Evolutionary conservation across 371 early-diverging fungal species (phyloP).

Genomic region (Saksenaea oblongispora): DNA sequence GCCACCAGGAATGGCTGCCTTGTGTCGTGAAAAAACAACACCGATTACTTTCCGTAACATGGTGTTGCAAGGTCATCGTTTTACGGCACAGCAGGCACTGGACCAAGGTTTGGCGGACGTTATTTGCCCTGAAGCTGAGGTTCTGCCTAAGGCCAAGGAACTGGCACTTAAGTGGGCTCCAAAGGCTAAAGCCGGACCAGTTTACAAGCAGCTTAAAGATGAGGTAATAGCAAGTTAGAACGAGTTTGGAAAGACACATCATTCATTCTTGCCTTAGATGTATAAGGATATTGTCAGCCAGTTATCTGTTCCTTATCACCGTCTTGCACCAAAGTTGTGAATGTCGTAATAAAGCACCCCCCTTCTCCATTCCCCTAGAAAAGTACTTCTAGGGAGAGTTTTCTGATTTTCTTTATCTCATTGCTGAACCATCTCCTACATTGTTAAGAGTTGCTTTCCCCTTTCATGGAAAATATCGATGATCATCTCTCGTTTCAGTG

Average conservation of each 20-base stretch:
- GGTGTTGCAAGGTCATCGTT: conserved; percentile 69
- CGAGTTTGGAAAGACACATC: not conserved
- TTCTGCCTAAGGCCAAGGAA: conserved; percentile 53
- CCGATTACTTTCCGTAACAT: conserved; percentile 62
- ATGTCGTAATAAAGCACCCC: not conserved
- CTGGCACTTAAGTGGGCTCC: conserved; percentile 61
- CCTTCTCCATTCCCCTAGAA: not conserved
- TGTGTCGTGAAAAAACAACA: conserved; percentile 64
- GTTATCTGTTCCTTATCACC: conserved; percentile 27
- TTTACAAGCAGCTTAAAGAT: conserved; percentile 49
- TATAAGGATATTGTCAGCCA: conserved; percentile 19
- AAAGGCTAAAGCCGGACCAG: conserved; percentile 50
- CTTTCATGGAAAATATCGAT: not conserved
- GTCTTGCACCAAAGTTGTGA: conserved; percentile 12
- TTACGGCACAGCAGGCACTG: conserved; percentile 64
- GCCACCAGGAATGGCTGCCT: conserved; percentile 73
- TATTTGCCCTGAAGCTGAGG: conserved; percentile 47
- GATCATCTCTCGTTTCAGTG: not conserved
- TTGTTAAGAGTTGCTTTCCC: not conserved
- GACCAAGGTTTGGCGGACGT: conserved; percentile 64
- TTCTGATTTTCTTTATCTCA: not conserved
- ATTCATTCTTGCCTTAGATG: conserved; percentile 22
- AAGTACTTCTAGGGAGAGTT: not conserved
- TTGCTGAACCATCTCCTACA: not conserved
- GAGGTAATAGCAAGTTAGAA: conserved; percentile 27